Percentiles rank a stretch among this genome's conserved stretches.
These are phyloP conservation scores for Suhomyces sp. DNA, from an alignment of 805 yeast species.

Conservation along the genomic window DNA sequence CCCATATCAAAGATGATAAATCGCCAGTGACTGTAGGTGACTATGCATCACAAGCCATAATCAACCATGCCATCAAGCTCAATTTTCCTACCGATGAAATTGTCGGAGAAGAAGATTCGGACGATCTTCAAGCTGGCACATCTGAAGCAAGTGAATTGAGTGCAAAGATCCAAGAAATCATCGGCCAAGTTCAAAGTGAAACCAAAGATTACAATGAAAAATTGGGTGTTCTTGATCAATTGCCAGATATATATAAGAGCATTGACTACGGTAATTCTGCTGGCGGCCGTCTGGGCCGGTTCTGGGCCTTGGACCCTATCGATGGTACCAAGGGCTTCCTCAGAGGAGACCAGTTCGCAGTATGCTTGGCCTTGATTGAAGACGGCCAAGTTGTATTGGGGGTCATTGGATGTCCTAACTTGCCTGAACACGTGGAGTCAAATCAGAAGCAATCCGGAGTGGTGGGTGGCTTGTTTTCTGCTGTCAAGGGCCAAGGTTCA, in stretches of 20 bases:
- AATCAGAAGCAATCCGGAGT: conserved; percentile 31
- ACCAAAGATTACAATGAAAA: conserved; percentile 31
- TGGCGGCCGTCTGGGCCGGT: conserved; percentile 78
- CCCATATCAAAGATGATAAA: conserved; percentile 78
- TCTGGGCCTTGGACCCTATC: conserved; percentile 98
- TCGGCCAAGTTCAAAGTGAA: conserved; percentile 48
- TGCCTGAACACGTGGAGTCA: conserved; percentile 51
- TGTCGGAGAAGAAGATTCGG: conserved; percentile 93
- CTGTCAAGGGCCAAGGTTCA: conserved; percentile 67
- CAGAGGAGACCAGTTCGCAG: conserved; percentile 95
- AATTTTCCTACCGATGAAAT: conserved; percentile 83
- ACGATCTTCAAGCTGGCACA: conserved; percentile 45
- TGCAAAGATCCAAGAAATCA: conserved; percentile 55
- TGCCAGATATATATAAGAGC: conserved; percentile 53
- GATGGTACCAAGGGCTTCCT: conserved; percentile 97
- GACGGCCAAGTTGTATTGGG: conserved; percentile 86
- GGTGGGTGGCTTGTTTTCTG: conserved; percentile 73
- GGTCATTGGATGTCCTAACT: conserved; percentile 94
- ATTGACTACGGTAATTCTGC: conserved; percentile 77
- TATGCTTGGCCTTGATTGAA: conserved; percentile 85
- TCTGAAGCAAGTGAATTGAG: conserved; percentile 48
- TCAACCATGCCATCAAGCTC: conserved; percentile 74
- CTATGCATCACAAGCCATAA: conserved; percentile 91
- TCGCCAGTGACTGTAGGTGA: conserved; percentile 98
- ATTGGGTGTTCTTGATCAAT: conserved; percentile 42